phyloP scores from a whole-genome alignment of 441 rosid species.

The Erodium texanum region DNA sequence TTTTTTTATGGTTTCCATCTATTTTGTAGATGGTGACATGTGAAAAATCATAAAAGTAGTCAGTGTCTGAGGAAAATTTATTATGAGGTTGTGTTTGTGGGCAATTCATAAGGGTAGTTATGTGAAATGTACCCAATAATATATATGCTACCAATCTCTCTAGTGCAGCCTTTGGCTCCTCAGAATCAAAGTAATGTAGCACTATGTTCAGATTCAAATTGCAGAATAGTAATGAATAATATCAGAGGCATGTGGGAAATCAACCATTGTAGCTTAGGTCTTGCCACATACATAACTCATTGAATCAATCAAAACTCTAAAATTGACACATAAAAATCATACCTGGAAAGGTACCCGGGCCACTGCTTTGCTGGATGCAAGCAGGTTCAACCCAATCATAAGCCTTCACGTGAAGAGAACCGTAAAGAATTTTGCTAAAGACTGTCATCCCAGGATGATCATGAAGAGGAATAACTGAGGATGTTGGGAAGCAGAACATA shows the following conservation, averaged over 20 bases:
- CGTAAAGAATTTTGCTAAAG: slow-evolving; percentile 80
- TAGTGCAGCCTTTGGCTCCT: no score
- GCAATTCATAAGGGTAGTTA: no score
- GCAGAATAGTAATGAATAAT: background rate
- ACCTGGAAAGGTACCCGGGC: slow-evolving; percentile 44
- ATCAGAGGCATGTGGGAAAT: background rate
- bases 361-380: slow-evolving; percentile 32
- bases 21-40: no score
- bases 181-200: background rate
- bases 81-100: no score
- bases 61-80: no score
- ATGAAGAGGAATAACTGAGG: slow-evolving; percentile 83
- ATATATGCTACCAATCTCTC: no score
- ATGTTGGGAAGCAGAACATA: slow-evolving; percentile 85
- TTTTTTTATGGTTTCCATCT: no score
- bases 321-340: slow-evolving; percentile 11
- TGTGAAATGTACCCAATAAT: no score
- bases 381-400: slow-evolving; percentile 92
- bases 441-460: slow-evolving; percentile 95
- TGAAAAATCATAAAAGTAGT: no score
- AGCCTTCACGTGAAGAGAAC: slow-evolving; percentile 83
- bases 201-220: background rate
- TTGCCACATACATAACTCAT: background rate
- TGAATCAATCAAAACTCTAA: background rate
- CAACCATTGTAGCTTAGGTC: no score